Percentiles rank a stretch among this genome's conserved stretches.
phyloP scores from a whole-genome alignment of 2,329 filamentous ascomycete genomes.

The Blastomyces parvus region DNA sequence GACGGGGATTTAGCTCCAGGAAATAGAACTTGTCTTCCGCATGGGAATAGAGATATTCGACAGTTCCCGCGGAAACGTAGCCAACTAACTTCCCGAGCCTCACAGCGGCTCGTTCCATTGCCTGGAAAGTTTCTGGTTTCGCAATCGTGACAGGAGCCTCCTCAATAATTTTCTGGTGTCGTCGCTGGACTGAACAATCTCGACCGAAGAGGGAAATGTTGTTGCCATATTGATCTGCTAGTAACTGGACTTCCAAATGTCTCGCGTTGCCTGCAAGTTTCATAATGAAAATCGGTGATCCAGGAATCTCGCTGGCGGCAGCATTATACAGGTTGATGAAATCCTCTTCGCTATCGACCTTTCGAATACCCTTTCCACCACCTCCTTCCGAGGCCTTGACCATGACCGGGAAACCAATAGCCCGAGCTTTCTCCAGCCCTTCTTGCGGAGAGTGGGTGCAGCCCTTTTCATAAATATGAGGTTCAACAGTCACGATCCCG shows the following conservation, averaged over 20 bases:
- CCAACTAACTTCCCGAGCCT: slow-evolving; percentile 88
- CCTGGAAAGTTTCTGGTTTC: slow-evolving; percentile 76
- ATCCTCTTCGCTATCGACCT: slow-evolving; percentile 74
- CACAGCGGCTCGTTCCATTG: slow-evolving; percentile 94
- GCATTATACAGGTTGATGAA: slow-evolving; percentile 88
- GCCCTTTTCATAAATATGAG: slow-evolving; percentile 77
- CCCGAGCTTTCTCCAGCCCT: slow-evolving; percentile 72
- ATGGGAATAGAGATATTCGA: slow-evolving; percentile 98
- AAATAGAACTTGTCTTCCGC: slow-evolving; percentile 99
- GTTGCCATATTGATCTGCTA: slow-evolving; percentile 98
- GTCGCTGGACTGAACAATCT: slow-evolving; percentile 96
- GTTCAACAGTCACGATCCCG: slow-evolving; percentile 85
- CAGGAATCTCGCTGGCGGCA: slow-evolving; percentile 92
- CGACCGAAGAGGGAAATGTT: slow-evolving; percentile 98
- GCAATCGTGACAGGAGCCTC: slow-evolving; percentile 97
- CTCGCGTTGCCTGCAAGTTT: slow-evolving; percentile 94
- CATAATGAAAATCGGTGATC: slow-evolving; percentile 99
- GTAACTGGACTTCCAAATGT: slow-evolving; percentile 92
- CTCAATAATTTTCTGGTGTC: slow-evolving; percentile 99
- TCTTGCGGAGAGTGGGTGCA: slow-evolving; percentile 86
- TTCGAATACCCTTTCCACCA: slow-evolving; percentile 98
- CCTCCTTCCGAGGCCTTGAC: slow-evolving; percentile 99
- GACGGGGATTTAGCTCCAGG: slow-evolving; percentile 94
- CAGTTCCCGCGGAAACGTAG: slow-evolving; percentile 96
- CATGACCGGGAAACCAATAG: slow-evolving; percentile 98